These are phyloP conservation scores for Salix purpurea DNA, from an alignment of 345 rosid genomes.

Conservation along the genomic window DNA sequence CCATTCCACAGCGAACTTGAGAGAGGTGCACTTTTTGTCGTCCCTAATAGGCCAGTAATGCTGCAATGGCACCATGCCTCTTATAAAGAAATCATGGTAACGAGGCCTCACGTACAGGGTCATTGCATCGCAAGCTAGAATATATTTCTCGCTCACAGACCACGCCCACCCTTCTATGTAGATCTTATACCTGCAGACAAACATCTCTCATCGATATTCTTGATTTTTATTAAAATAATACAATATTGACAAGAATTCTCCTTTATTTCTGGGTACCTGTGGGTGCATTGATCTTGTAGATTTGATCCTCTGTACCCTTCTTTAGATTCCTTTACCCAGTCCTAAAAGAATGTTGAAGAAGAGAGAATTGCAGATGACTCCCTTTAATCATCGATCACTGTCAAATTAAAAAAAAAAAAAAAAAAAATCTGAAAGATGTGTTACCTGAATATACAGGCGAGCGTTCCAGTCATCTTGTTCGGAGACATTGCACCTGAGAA, in stretches of 20 bases:
- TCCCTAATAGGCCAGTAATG: constrained; percentile 79
- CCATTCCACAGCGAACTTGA: constrained; percentile 74
- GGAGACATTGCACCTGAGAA: constrained; percentile 30
- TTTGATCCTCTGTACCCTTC: constrained; percentile 40
- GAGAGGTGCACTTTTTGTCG: constrained; percentile 45
- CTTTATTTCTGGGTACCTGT: constrained; percentile 25
- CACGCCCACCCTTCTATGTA: constrained; percentile 70
- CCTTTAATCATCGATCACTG: too few species aligned
- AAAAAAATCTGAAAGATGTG: too few species aligned
- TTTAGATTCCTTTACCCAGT: constrained; percentile 34
- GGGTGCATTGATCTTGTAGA: constrained; percentile 52
- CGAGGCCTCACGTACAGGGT: constrained; percentile 41
- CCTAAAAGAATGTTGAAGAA: constrained; percentile 11
- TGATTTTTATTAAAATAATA: background rate
- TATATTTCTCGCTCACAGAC: constrained; percentile 82
- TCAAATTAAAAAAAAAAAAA: too few species aligned
- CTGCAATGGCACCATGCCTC: constrained; percentile 62
- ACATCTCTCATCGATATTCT: rapidly evolving
- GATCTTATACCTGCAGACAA: constrained; percentile 54
- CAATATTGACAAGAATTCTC: too few species aligned
- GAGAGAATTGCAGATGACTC: background rate
- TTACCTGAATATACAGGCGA: constrained; percentile 9
- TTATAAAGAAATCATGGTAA: constrained; percentile 54
- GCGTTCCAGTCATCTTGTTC: constrained; percentile 20
- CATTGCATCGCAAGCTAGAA: constrained; percentile 72